Evolutionary conservation across 2,329 filamentous ascomycete genomes (phyloP).

Genomic region (Penicillium sp.): DNA sequence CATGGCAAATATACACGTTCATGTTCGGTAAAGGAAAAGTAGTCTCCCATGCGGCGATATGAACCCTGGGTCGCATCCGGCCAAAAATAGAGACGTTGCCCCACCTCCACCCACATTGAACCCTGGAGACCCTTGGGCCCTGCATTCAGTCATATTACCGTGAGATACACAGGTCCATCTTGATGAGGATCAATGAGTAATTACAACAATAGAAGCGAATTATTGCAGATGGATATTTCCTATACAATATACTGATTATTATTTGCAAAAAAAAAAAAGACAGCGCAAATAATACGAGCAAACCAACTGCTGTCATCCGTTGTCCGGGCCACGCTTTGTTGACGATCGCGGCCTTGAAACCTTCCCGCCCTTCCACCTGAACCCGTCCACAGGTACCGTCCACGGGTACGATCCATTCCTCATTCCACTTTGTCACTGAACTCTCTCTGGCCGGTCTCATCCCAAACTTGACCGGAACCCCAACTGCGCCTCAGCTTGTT

Average conservation of each 20-base stretch:
- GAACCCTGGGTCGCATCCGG: neutral
- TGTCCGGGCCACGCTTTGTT: slow-evolving; percentile 17
- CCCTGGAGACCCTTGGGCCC: slow-evolving; percentile 1
- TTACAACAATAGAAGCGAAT: no score
- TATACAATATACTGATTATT: neutral
- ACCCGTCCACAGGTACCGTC: neutral
- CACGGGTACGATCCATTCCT: neutral
- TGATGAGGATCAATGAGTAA: no score
- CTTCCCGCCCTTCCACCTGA: neutral
- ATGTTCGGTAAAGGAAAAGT: no score
- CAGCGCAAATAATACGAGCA: neutral
- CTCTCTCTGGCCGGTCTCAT: neutral
- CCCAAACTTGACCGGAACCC: slow-evolving; percentile 7
- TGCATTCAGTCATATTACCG: neutral
- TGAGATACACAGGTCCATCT: no score
- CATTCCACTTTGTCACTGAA: slow-evolving; percentile 4
- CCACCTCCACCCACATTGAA: slow-evolving; percentile 4
- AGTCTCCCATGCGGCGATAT: no score
- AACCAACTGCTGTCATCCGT: slow-evolving; percentile 1
- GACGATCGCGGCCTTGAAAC: slow-evolving; percentile 2
- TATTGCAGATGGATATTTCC: no score
- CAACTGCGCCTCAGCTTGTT: slow-evolving; percentile 5
- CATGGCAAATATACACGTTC: no score
- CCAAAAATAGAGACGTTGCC: slow-evolving; percentile 9
- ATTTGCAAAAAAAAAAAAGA: neutral